A percentile compares a stretch with the other conserved stretches of the same genome.
Conservation (phyloP, 2,329 filamentous ascomycete species). For the Penicillium sp. region DNA sequence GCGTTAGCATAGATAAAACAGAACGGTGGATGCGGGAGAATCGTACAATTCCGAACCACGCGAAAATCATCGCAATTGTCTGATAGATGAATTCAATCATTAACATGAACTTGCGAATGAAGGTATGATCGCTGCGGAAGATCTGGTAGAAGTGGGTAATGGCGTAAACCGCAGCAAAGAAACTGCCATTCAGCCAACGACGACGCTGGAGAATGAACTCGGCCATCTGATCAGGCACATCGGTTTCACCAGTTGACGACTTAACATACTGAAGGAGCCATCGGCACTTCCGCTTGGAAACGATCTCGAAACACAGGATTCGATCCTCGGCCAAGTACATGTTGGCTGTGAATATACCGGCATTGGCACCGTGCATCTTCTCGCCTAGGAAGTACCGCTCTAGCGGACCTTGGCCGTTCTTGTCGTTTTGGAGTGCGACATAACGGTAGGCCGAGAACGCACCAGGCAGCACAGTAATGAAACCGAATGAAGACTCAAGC, state of each 20-base stretch:
- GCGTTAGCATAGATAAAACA: neutral
- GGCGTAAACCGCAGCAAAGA: constrained; percentile 96
- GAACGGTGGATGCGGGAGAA: neutral
- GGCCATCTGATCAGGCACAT: constrained; percentile 89
- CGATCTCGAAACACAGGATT: constrained; percentile 67
- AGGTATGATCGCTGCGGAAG: constrained; percentile 86
- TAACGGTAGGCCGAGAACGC: constrained; percentile 98
- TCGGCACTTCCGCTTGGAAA: constrained; percentile 93
- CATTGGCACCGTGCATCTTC: constrained; percentile 88
- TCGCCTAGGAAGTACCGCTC: constrained; percentile 98
- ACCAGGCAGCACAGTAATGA: constrained; percentile 93
- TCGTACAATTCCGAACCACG: constrained; percentile 80
- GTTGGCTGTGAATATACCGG: constrained; percentile 95
- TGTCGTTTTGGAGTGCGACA: constrained; percentile 92
- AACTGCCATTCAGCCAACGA: constrained; percentile 96
- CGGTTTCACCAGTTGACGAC: constrained; percentile 92
- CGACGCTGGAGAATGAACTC: constrained; percentile 94
- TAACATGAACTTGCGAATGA: constrained; percentile 83
- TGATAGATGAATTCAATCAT: constrained; percentile 92
- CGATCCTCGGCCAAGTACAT: constrained; percentile 54
- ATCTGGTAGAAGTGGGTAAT: constrained; percentile 95
- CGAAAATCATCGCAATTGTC: constrained; percentile 93
- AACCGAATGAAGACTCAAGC: constrained; percentile 93
- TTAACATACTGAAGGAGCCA: constrained; percentile 99
- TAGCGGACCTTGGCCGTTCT: constrained; percentile 84